Base-by-base conservation (phyloP, 306 rosid species). In the Rosa multiflora region DNA sequence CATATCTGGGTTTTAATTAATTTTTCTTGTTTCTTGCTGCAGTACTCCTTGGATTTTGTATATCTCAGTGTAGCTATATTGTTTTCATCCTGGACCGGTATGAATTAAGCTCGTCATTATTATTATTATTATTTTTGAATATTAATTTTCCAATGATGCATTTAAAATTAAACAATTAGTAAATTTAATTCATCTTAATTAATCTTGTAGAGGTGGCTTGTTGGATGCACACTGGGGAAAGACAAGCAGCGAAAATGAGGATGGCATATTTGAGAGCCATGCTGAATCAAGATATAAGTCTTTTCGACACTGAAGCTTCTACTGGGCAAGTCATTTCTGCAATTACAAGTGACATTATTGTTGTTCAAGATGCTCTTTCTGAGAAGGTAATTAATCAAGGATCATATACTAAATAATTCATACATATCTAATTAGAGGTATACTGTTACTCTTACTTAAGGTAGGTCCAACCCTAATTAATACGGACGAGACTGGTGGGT, bases 81-180 rank as follows among this genome's bases (percentile, higher is more conserved):
- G 64, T 95, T 95, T 84, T 95, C 99, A 63, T 92, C 99, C 62
- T 92, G 99, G 99, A 93, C 83, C 85, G 99, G 99, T 90, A 90
- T 72, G 83, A 1, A 5, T 73, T 26, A 11, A 15, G 39, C 52
- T 78, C 68, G 55, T 49, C 72, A 11, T 64, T n/a, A 37, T 39
- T n/a, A 44, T 64, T n/a, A 37, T 39, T n/a, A 44, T 3, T 10
- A 2, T 37, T 63, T 58, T 63, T 64, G 2, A 35, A 35, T 5
- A 6, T 14, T 11, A 59, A 18, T 5, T 64, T 64, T 64, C 11
- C 23, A 5, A 35, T 35, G 37, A 35, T 64, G 70, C 70, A 64
- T 64, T 23, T 64, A 23, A 64, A 64, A 35, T 64, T 6, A 35
- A 64, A 35, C 6, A 32, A 35, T 63, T n/a, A 1, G 18, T 18